These are phyloP conservation scores for Verticillium longisporum DNA, from an alignment of 2,329 filamentous ascomycete species.

Conservation along the genomic window DNA sequence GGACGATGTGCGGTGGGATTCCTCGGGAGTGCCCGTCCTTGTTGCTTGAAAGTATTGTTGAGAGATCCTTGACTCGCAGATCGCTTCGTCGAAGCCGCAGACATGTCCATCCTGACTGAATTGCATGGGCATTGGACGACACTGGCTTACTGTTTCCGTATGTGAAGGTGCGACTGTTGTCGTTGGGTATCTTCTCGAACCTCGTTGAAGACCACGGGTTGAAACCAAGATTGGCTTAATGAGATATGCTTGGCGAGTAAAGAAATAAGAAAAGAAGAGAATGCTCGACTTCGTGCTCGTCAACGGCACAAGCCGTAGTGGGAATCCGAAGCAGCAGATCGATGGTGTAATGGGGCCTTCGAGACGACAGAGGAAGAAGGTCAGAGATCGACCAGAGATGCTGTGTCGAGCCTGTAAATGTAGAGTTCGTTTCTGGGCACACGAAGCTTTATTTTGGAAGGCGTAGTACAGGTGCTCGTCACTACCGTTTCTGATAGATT, in stretches of 20 bases:
- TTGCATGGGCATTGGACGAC: constrained; percentile 19
- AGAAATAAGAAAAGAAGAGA: not conserved
- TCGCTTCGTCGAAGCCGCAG: constrained; percentile 11
- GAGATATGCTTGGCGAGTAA: constrained; percentile 6
- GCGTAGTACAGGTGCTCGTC: too few species aligned
- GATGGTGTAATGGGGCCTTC: not conserved
- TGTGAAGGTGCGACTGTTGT: too few species aligned
- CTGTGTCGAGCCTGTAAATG: too few species aligned
- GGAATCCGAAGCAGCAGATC: not conserved
- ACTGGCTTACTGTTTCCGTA: too few species aligned
- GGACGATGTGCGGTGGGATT: constrained; percentile 23
- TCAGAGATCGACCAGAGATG: not conserved
- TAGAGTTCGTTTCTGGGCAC: too few species aligned
- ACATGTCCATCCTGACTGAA: constrained; percentile 13
- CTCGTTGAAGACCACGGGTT: not conserved
- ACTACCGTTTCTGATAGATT: too few species aligned
- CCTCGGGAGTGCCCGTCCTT: constrained; percentile 5
- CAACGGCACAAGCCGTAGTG: not conserved
- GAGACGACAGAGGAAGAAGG: not conserved
- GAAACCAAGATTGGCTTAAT: not conserved
- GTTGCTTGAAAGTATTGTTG: constrained; percentile 19
- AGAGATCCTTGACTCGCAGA: constrained; percentile 34
- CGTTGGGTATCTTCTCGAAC: too few species aligned
- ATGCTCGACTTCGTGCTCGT: not conserved
- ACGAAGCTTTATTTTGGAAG: too few species aligned